A percentile compares a stretch with the other conserved stretches of the same genome.
Evolutionary conservation across 2,329 filamentous ascomycete genomes (phyloP).

Genomic region (Hortaea werneckii): DNA sequence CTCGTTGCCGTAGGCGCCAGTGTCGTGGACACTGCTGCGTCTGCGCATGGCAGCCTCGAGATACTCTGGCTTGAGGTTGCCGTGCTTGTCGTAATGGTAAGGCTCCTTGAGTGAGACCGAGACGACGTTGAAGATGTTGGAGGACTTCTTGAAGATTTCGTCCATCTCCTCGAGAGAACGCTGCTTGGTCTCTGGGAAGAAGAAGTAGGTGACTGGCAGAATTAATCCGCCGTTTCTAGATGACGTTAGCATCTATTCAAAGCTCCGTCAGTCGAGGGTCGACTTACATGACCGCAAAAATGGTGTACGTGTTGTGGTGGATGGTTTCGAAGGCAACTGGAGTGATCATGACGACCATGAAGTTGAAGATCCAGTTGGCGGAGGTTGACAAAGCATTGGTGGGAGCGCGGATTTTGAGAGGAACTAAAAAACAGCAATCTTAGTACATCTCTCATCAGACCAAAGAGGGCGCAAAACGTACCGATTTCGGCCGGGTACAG

Average conservation of each 20-base stretch:
- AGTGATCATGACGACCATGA: slow-evolving; percentile 49
- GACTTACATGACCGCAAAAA: slow-evolving; percentile 57
- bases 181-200: slow-evolving; percentile 53
- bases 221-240: slow-evolving; percentile 51
- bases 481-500: slow-evolving; percentile 13
- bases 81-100: not conserved
- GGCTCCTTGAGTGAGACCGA: not conserved
- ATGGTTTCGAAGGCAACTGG: slow-evolving; percentile 43
- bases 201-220: slow-evolving; percentile 37
- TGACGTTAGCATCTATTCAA: not conserved
- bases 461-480: slow-evolving; percentile 1
- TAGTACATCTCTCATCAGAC: slow-evolving; percentile 12
- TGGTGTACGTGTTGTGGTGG: slow-evolving; percentile 46
- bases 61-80: not conserved
- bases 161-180: slow-evolving; percentile 59
- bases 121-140: not conserved
- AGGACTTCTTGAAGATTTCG: slow-evolving; percentile 9
- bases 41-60: not conserved
- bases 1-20: not conserved
- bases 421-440: slow-evolving; percentile 33
- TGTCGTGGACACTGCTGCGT: not conserved
- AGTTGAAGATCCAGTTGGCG: slow-evolving; percentile 44
- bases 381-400: slow-evolving; percentile 33
- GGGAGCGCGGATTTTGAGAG: slow-evolving; percentile 24
- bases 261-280: slow-evolving; percentile 30